Conservation (phyloP, 352 stramenopile genomes). For the Pythium rhizo-oryzae region DNA sequence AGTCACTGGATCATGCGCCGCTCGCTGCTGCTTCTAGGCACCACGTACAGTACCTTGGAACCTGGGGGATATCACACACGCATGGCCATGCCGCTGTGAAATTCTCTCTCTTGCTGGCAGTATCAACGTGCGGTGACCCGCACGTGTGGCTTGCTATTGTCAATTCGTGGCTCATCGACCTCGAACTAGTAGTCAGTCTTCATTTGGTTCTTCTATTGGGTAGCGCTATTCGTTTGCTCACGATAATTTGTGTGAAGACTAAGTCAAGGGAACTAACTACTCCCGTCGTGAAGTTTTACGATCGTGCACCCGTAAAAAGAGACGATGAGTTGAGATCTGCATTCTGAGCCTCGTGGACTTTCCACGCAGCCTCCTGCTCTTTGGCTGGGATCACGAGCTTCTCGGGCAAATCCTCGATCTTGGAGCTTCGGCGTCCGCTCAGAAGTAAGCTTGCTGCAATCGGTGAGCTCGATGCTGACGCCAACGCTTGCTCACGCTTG, state of each 20-base stretch:
- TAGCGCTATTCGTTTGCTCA: neutral
- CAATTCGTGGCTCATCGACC: too few relatives aligned
- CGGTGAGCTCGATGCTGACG: conserved; percentile 33
- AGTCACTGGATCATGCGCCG: too few relatives aligned
- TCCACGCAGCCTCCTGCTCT: conserved; percentile 44
- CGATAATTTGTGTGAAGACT: neutral
- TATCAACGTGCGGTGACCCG: too few relatives aligned
- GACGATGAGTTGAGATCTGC: conserved; percentile 49
- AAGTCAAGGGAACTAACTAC: neutral
- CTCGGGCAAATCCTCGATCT: conserved; percentile 72
- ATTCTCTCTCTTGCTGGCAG: too few relatives aligned
- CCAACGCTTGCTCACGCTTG: conserved; percentile 40
- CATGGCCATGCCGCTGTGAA: too few relatives aligned
- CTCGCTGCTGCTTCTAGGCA: too few relatives aligned
- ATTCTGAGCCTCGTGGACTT: conserved; percentile 55
- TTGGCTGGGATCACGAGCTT: conserved; percentile 64
- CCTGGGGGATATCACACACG: too few relatives aligned
- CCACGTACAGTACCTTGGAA: too few relatives aligned
- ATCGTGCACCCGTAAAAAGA: conserved; percentile 38
- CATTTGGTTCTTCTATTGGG: too few relatives aligned
- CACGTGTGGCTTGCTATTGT: too few relatives aligned
- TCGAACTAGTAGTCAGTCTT: too few relatives aligned
- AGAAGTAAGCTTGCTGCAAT: conserved; percentile 32
- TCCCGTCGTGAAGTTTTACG: neutral
- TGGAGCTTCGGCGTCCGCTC: conserved; percentile 36